phyloP scores from a whole-genome alignment of 176 grass and related monocot species.

The Tillandsia fasciculata region DNA sequence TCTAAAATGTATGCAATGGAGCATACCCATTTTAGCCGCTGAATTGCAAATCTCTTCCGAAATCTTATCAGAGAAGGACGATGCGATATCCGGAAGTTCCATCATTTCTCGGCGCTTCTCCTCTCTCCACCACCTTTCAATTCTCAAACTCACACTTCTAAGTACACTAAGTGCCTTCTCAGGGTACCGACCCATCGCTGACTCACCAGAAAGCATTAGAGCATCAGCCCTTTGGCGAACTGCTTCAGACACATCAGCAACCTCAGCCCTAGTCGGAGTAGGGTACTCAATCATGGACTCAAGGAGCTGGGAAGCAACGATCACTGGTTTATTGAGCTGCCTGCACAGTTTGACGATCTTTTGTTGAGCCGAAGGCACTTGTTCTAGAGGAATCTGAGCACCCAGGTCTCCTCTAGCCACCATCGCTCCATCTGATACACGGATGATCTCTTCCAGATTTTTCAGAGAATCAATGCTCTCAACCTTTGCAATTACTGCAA shows the following conservation, averaged over 20 bases:
- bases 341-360: conserved; percentile 83
- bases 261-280: conserved; percentile 85
- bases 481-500: conserved; percentile 85
- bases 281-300: conserved; percentile 99
- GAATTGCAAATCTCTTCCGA: conserved; percentile 96
- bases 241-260: conserved; percentile 93
- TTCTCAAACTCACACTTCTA: conserved; percentile 76
- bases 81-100: conserved; percentile 63
- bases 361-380: conserved; percentile 85
- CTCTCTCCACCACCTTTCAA: conserved; percentile 94
- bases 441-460: conserved; percentile 79
- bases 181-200: conserved; percentile 91
- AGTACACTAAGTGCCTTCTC: conserved; percentile 87
- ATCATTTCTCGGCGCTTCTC: conserved; percentile 68
- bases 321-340: conserved; percentile 93
- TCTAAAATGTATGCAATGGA: not conserved
- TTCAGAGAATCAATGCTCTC: conserved; percentile 85
- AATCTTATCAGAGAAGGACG: conserved; percentile 81
- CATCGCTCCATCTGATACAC: conserved; percentile 86
- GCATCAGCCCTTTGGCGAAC: conserved; percentile 83
- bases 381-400: conserved; percentile 86
- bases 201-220: conserved; percentile 96
- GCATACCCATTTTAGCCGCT: conserved; percentile 91
- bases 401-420: conserved; percentile 93
- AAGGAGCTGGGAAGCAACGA: conserved; percentile 90